phyloP scores from a whole-genome alignment of 176 grass and related monocot genomes.

The maize (Zea mays) region Zm-B73-REFERENCE-NAM-5.0 NC_050105.1:88982501-88983000 shows the following conservation, averaged over 20 bases:
- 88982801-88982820: background rate
- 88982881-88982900: background rate
- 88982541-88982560: background rate
- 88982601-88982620: background rate
- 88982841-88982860: background rate
- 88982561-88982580: background rate
- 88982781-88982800: background rate
- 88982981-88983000: too few relatives aligned
- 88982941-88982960: too few relatives aligned
- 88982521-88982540: constrained; percentile 4
- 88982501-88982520: background rate
- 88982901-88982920: background rate
- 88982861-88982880: background rate
- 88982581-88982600: constrained; percentile 3
- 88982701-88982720: constrained; percentile 1
- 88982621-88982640: constrained; percentile 1
- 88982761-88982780: background rate
- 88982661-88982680: background rate
- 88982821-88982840: background rate
- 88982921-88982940: too few relatives aligned
- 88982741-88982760: background rate
- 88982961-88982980: too few relatives aligned
- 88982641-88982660: background rate
- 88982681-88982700: background rate
- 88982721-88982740: too few relatives aligned